Percentiles rank a stretch among this genome's conserved stretches.
Evolutionary conservation across 768 basidiomycete species (phyloP).

Genomic region (Xerocomellus amylosporus): DNA sequence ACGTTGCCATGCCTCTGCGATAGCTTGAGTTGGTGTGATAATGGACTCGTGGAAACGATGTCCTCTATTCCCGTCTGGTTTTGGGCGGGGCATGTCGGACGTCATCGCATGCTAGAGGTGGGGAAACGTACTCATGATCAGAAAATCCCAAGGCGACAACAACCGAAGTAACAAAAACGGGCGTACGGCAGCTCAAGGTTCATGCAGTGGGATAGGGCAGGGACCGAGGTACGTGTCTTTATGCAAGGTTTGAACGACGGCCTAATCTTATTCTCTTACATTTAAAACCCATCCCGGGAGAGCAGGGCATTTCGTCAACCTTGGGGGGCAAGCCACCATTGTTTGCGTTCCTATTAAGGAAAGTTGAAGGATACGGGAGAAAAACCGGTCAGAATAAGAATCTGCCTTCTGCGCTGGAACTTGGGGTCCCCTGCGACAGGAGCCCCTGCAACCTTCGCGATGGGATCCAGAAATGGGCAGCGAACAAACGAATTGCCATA

Average conservation of each 20-base stretch:
- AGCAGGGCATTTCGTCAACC: conserved; percentile 14
- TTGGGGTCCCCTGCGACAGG: conserved; percentile 29
- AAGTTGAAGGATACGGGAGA: conserved; percentile 32
- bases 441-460: conserved; percentile 25
- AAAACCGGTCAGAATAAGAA: conserved; percentile 30
- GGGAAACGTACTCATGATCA: conserved; percentile 32
- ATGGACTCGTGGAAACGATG: conserved; percentile 26
- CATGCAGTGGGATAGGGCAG: conserved; percentile 31
- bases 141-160: conserved; percentile 20
- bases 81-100: conserved; percentile 33
- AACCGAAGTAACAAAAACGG: conserved; percentile 32
- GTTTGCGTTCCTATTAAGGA: conserved; percentile 32
- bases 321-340: conserved; percentile 30
- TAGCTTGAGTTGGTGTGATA: conserved; percentile 56
- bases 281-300: conserved; percentile 28
- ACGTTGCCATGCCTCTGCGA: conserved; percentile 66
- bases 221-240: conserved; percentile 32
- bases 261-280: conserved; percentile 31
- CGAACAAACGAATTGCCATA: conserved; percentile 38
- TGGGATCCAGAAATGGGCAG: conserved; percentile 31
- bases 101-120: conserved; percentile 35
- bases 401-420: conserved; percentile 36
- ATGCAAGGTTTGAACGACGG: conserved; percentile 34
- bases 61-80: conserved; percentile 34
- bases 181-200: conserved; percentile 39